Percentiles rank a stretch among this genome's conserved stretches.
phyloP scores from a whole-genome alignment of 2,329 filamentous ascomycete species.

The Leptographium flavum region DNA sequence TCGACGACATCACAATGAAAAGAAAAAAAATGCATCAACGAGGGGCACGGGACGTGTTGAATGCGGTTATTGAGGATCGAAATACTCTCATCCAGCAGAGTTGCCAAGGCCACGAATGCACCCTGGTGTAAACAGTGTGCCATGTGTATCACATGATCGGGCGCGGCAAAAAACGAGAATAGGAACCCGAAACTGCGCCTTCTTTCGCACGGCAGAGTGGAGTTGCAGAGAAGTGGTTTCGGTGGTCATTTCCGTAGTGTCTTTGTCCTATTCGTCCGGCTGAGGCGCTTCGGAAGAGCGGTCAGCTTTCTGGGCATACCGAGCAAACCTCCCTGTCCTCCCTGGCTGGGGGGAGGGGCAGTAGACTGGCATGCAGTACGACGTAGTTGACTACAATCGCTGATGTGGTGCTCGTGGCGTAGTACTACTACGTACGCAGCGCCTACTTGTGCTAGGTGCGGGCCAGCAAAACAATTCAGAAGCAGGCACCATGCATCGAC shows the following conservation, averaged over 20 bases:
- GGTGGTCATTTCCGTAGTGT: not conserved
- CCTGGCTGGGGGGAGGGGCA: too few species aligned
- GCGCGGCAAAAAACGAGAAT: not conserved
- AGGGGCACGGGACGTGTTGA: too few species aligned
- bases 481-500: not conserved
- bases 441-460: not conserved
- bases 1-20: not conserved
- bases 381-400: too few species aligned
- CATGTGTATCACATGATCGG: too few species aligned
- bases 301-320: not conserved
- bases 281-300: not conserved
- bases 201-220: not conserved
- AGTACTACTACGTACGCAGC: not conserved
- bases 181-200: not conserved
- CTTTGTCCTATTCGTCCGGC: not conserved
- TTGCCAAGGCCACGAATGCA: too few species aligned
- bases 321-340: too few species aligned
- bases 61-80: too few species aligned
- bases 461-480: not conserved
- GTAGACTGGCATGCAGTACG: too few species aligned
- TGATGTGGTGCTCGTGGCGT: not conserved
- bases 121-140: too few species aligned
- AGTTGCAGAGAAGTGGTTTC: not conserved
- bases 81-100: too few species aligned
- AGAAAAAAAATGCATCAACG: slow-evolving; percentile 1